Conservation (phyloP, 306 rosid species). For the Gillenia trifoliata region DNA sequence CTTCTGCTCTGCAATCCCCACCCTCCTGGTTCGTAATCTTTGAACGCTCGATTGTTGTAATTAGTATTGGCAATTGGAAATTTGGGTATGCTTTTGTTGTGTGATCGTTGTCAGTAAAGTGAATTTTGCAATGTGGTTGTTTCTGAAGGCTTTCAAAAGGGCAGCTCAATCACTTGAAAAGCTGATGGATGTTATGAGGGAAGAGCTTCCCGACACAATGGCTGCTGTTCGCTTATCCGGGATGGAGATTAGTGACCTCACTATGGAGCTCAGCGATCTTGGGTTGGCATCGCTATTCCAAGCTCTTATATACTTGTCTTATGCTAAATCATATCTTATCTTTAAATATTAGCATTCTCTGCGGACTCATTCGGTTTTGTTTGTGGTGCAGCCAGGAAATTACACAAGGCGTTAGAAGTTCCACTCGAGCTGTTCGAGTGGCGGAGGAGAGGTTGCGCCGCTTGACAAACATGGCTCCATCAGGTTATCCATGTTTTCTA, state of each 20-base stretch:
- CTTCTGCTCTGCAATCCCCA: slow-evolving; percentile 79
- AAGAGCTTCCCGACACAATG: slow-evolving; percentile 93
- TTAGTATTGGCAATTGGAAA: background rate
- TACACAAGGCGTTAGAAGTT: slow-evolving; percentile 80
- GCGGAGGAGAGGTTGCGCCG: slow-evolving; percentile 69
- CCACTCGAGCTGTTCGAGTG: slow-evolving; percentile 57
- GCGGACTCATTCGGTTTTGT: background rate
- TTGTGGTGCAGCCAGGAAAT: slow-evolving; percentile 63
- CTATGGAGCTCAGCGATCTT: slow-evolving; percentile 80
- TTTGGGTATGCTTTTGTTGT: background rate
- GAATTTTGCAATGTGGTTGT: slow-evolving; percentile 2
- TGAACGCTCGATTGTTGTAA: background rate
- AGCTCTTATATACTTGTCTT: background rate
- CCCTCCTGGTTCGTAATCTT: slow-evolving; percentile 70
- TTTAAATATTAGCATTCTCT: too few species aligned
- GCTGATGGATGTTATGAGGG: slow-evolving; percentile 81
- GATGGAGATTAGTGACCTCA: slow-evolving; percentile 89
- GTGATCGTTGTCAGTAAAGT: background rate
- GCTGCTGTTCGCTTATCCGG: slow-evolving; percentile 87
- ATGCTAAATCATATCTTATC: too few species aligned
- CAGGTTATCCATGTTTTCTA: slow-evolving; percentile 47
- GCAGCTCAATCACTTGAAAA: slow-evolving; percentile 88
- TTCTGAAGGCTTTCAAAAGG: slow-evolving; percentile 74
- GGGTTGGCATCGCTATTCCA: slow-evolving; percentile 30
- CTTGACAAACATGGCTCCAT: slow-evolving; percentile 52